A percentile compares a stretch with the other conserved stretches of the same genome.
Evolutionary conservation across 2,329 filamentous ascomycete species (phyloP).

Genomic region (Atkinsonella hypoxylon): DNA sequence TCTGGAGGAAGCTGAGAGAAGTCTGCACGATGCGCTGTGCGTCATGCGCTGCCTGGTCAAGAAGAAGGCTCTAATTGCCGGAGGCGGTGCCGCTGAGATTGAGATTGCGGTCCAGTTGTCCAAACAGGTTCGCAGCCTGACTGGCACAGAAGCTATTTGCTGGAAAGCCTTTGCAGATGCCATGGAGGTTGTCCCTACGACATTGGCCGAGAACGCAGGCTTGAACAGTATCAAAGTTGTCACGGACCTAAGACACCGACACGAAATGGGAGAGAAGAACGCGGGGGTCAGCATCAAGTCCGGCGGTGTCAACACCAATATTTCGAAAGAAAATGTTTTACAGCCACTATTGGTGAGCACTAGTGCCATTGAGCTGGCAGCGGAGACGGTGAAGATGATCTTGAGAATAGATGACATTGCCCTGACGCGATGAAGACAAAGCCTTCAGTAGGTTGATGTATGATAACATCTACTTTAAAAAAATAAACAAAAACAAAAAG

Average conservation of each 20-base stretch:
- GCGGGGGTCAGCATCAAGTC: conserved; percentile 97
- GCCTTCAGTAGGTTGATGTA: conserved; percentile 21
- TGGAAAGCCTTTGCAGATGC: conserved; percentile 98
- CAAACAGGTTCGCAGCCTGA: conserved; percentile 68
- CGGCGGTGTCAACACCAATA: conserved; percentile 92
- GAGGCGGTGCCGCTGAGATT: conserved; percentile 91
- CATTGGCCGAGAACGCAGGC: conserved; percentile 91
- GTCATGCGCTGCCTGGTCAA: conserved; percentile 96
- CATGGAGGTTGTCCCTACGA: conserved; percentile 93
- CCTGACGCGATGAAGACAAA: conserved; percentile 37
- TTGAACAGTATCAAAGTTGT: conserved; percentile 98
- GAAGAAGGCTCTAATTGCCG: conserved; percentile 98
- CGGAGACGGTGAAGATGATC: conserved; percentile 97
- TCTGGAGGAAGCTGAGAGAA: conserved; percentile 92
- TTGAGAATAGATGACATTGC: conserved; percentile 57
- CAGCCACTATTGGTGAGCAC: conserved; percentile 95
- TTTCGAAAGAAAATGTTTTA: conserved; percentile 90
- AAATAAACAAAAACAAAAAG: conserved; percentile 11
- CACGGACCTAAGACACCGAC: conserved; percentile 84
- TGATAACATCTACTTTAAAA: conserved; percentile 23
- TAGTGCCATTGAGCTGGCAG: conserved; percentile 90
- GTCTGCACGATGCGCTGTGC: conserved; percentile 92
- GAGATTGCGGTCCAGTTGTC: conserved; percentile 84
- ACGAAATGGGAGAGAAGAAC: conserved; percentile 90
- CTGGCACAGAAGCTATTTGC: conserved; percentile 92